Evolutionary conservation across 495 filamentous ascomycete genomes (phyloP).

Genomic region (Neurospora cerealis): DNA sequence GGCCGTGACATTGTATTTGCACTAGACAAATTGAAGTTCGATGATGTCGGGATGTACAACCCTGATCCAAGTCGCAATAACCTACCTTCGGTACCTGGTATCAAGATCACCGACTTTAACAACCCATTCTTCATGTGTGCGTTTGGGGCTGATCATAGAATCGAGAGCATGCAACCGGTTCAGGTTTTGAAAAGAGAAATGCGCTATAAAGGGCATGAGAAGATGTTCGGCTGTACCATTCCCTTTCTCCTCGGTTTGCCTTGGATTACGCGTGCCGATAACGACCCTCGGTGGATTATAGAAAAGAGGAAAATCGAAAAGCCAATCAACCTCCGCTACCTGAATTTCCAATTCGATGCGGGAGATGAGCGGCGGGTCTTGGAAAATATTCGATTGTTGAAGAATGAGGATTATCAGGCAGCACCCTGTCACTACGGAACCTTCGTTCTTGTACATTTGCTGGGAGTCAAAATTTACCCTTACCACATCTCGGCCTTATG

Average conservation of each 20-base stretch:
- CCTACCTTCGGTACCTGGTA: not conserved
- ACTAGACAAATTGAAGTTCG: not conserved
- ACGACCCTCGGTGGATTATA: not conserved
- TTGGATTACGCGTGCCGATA: not conserved
- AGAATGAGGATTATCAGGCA: not conserved
- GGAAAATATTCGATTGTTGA: not conserved
- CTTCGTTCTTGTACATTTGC: not conserved
- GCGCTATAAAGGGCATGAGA: not conserved
- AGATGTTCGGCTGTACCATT: not conserved
- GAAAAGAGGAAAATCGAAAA: not conserved
- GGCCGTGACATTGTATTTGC: not conserved
- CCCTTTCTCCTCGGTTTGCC: not conserved
- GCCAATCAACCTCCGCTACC: not conserved
- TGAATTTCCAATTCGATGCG: not conserved
- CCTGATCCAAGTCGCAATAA: not conserved
- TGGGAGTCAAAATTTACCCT: not conserved
- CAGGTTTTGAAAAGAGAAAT: not conserved
- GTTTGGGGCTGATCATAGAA: not conserved
- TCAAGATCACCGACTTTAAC: not conserved
- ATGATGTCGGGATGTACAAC: not conserved
- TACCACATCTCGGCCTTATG: not conserved
- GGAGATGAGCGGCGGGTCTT: not conserved
- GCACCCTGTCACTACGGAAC: not conserved
- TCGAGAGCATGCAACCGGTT: not conserved
- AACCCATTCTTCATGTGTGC: not conserved